Percentiles rank a stretch among this genome's conserved stretches.
Conservation (phyloP, 495 filamentous ascomycete genomes). For the Extremus antarcticus region DNA sequence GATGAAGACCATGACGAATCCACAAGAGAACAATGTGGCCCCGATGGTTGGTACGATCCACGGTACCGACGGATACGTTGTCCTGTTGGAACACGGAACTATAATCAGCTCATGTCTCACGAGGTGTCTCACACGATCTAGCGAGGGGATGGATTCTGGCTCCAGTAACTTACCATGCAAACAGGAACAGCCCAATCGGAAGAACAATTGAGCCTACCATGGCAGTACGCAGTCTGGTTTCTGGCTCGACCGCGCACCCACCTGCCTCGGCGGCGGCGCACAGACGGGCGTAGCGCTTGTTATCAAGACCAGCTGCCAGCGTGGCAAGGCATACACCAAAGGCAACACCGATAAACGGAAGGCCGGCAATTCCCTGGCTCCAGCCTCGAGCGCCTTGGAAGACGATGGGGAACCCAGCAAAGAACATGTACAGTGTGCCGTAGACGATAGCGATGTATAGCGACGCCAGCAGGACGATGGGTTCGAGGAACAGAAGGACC, state of each 20-base stretch:
- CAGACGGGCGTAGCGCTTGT: slow-evolving; percentile 15
- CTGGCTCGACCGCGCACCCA: slow-evolving; percentile 21
- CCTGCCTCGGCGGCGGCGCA: slow-evolving; percentile 11
- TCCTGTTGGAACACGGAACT: no score
- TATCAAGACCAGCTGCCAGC: slow-evolving; percentile 15
- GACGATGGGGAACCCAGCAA: slow-evolving; percentile 23
- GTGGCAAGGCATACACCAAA: slow-evolving; percentile 20
- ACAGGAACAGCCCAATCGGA: no score
- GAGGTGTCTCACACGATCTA: no score
- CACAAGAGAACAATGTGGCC: slow-evolving; percentile 25
- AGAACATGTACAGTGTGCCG: slow-evolving; percentile 26
- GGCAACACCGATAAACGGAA: slow-evolving; percentile 20
- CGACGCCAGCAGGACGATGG: slow-evolving; percentile 43
- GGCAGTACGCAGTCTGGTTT: slow-evolving; percentile 24
- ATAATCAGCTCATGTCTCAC: no score
- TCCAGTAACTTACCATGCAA: no score
- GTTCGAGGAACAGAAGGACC: slow-evolving; percentile 46
- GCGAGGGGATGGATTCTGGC: no score
- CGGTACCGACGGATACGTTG: no score
- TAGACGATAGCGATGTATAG: slow-evolving; percentile 32
- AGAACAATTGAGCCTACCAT: no score
- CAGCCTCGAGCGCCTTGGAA: slow-evolving; percentile 22
- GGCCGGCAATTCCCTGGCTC: slow-evolving; percentile 18
- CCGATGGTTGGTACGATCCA: no score
- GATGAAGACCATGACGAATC: slow-evolving; percentile 24